Base-by-base conservation (phyloP, 495 filamentous ascomycete genomes). In the Penicillium arizonense region DNA sequence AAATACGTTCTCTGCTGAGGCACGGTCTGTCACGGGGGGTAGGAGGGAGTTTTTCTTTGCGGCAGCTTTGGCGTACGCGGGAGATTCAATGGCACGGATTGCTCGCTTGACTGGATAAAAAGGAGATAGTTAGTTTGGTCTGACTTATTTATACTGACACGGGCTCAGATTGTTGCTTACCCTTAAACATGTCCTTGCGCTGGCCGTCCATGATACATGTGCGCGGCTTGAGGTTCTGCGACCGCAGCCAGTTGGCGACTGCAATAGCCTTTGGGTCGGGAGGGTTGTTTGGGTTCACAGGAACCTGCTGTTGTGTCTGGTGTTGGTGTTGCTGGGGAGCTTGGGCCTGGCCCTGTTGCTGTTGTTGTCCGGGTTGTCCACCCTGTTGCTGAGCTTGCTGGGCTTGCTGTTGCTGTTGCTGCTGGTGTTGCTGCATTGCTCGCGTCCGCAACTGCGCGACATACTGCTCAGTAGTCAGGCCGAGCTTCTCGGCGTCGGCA, bases 151-250 rank as follows among this genome's bases (percentile, higher is more conserved):
- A n/a, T 44, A 32, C 11, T 40, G 20, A 16, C 28, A 9, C 8
- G 7, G 8, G 18, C 1, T 5, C 2, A 7, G 24, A 24, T 43
- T 14, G 20, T 11, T 36, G 40, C 56, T 30, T 61, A 96, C 93
- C 88, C 80, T 87, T 89, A 74, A 99, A 97, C 85, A 99, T 91
- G 56, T 99, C 93, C 75, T 96, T 97, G 52, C 95, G 81, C 76
- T 97, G 93, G 55, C 94, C 95, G 61, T 97, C 91, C 58, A 96
- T 78, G 52, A 99, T 95, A 73, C 87, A 91, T 24, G 94, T 96
- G 57, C 95, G 80, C 38, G 83, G 77, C 81, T 99, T 99, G 56
- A 99, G 76, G 57, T 90, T 79, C 72, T 97, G 92, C 45, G 81
- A 73, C 55, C 85, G 82, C 46, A 99, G 76, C 75, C 93, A 99